Conservation (phyloP, 345 rosid genomes). For the Arabidopsis thaliana region DNA sequence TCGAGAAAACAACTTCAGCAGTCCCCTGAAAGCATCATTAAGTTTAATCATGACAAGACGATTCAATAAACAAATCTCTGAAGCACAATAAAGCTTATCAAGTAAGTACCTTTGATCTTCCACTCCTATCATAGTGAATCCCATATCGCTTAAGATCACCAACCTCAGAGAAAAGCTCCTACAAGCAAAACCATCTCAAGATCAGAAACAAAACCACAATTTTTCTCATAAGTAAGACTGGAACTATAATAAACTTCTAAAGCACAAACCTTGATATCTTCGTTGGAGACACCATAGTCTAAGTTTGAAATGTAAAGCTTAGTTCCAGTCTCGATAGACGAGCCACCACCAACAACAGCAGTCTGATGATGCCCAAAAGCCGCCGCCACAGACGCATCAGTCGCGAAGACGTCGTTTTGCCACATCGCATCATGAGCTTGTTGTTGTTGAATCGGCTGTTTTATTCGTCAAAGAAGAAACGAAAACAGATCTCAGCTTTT, state of each 20-base stretch:
- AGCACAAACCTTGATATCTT: conserved; percentile 65
- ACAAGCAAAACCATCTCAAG: conserved; percentile 30
- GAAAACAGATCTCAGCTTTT: conserved; percentile 42
- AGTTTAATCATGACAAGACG: conserved; percentile 18
- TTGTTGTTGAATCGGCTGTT: conserved; percentile 47
- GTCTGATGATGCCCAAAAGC: conserved; percentile 48
- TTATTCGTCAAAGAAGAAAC: conserved; percentile 46
- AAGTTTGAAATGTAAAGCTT: conserved; percentile 73
- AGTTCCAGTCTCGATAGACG: conserved; percentile 64
- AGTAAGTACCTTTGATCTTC: conserved; percentile 74
- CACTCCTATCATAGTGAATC: conserved; percentile 75
- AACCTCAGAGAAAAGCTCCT: conserved; percentile 77
- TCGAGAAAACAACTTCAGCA: conserved; percentile 66
- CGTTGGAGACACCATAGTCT: conserved; percentile 71
- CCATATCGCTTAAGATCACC: conserved; percentile 68
- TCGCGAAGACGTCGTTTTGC: conserved; percentile 64
- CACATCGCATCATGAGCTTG: conserved; percentile 59
- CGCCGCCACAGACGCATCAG: conserved; percentile 43
- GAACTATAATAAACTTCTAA: background rate
- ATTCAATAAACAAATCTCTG: background rate
- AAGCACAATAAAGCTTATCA: conserved; percentile 25
- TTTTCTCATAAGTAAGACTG: background rate
- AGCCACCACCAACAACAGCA: conserved; percentile 43
- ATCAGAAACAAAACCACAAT: background rate
- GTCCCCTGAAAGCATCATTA: conserved; percentile 54